Evolutionary conservation across 2,329 filamentous ascomycete species (phyloP).

Genomic region (Elsinoe perseae): DNA sequence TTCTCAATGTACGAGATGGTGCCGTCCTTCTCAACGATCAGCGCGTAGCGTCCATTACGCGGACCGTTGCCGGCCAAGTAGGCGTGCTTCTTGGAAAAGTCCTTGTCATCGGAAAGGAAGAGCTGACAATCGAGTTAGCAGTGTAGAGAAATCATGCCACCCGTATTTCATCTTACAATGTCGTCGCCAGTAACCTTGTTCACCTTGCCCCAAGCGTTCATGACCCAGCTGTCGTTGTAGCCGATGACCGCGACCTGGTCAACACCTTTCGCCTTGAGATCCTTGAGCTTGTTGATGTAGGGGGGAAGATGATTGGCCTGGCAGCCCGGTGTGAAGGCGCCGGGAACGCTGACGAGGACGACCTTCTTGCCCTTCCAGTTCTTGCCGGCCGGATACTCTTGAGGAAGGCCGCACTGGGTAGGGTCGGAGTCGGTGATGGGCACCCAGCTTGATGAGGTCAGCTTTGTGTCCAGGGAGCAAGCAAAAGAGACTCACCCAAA

Average conservation of each 20-base stretch:
- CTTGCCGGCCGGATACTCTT: slow-evolving; percentile 72
- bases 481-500: slow-evolving; percentile 57
- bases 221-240: slow-evolving; percentile 78
- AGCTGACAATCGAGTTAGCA: slow-evolving; percentile 38
- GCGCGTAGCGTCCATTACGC: slow-evolving; percentile 69
- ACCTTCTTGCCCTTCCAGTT: slow-evolving; percentile 65
- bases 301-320: slow-evolving; percentile 71
- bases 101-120: slow-evolving; percentile 65
- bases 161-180: slow-evolving; percentile 43
- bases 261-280: slow-evolving; percentile 71
- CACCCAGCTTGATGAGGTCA: slow-evolving; percentile 53
- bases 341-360: slow-evolving; percentile 60
- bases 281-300: slow-evolving; percentile 63
- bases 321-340: slow-evolving; percentile 83
- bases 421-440: slow-evolving; percentile 66
- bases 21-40: slow-evolving; percentile 70
- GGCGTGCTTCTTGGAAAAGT: slow-evolving; percentile 62
- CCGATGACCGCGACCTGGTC: slow-evolving; percentile 76
- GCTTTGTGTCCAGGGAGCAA: no score
- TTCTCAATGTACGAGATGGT: slow-evolving; percentile 74
- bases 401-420: slow-evolving; percentile 68
- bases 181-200: slow-evolving; percentile 64
- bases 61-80: slow-evolving; percentile 63
- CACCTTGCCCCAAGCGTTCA: slow-evolving; percentile 67
- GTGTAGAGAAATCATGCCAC: no score